Conservation (phyloP, 2,329 filamentous ascomycete species). For the Onygenales sp. region DNA sequence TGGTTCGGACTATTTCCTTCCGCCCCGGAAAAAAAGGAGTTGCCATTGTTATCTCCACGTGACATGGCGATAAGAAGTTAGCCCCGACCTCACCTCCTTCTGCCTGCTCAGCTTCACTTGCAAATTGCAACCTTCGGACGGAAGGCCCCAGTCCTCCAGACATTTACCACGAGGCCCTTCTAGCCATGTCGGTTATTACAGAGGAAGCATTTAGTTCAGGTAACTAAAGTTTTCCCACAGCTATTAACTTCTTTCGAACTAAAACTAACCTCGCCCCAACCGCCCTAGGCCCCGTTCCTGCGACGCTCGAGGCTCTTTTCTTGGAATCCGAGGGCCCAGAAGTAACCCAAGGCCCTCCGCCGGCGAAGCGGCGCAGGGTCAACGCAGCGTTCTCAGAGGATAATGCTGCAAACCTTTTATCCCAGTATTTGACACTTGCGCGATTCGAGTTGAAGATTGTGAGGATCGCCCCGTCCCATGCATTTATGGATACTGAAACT, state of each 20-base stretch:
- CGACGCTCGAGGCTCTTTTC: not conserved
- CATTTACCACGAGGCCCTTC: not conserved
- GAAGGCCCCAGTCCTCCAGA: not conserved
- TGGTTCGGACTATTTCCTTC: no score
- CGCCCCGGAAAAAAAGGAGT: no score
- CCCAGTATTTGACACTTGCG: conserved; percentile 23
- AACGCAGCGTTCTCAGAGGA: not conserved
- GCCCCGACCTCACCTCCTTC: not conserved
- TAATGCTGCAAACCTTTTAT: not conserved
- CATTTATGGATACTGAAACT: not conserved
- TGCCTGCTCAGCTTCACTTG: not conserved
- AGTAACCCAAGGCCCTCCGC: not conserved
- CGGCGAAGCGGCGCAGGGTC: not conserved
- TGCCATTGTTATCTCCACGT: no score
- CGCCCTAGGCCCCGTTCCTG: not conserved
- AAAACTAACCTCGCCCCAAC: not conserved
- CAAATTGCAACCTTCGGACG: not conserved
- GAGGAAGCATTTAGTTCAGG: not conserved
- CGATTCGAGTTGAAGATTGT: conserved; percentile 23
- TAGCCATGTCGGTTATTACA: not conserved
- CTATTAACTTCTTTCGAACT: not conserved
- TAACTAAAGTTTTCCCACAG: not conserved
- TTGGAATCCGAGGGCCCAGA: not conserved
- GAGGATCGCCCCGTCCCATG: conserved; percentile 2
- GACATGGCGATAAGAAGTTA: no score